phyloP scores from a whole-genome alignment of 2,329 filamentous ascomycete genomes.

The Fusarium lateritium region DNA sequence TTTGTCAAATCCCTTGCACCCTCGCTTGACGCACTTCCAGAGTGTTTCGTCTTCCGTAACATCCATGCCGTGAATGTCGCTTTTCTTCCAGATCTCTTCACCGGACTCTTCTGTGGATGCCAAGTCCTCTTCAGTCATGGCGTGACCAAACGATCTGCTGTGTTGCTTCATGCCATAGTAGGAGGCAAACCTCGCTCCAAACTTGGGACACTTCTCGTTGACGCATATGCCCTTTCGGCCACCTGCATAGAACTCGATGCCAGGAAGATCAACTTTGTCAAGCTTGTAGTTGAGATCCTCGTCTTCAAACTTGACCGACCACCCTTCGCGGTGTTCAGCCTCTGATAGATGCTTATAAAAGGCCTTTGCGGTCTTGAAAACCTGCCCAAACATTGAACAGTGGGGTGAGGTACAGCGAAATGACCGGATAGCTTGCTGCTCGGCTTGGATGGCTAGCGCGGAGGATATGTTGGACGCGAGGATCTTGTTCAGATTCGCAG shows the following conservation, averaged over 20 bases:
- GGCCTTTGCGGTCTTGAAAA: constrained; percentile 9
- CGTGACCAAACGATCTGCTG: constrained; percentile 15
- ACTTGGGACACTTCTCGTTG: constrained; percentile 24
- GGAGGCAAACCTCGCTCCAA: constrained; percentile 3
- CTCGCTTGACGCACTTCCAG: constrained; percentile 32
- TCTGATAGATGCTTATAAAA: constrained; percentile 33
- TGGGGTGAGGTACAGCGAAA: constrained; percentile 30
- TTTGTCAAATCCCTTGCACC: constrained; percentile 21
- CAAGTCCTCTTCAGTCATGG: constrained; percentile 1
- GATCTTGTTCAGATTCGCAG: constrained; percentile 14
- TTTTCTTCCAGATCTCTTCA: constrained; percentile 19
- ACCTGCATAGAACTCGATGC: constrained; percentile 11
- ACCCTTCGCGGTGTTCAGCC: constrained; percentile 13
- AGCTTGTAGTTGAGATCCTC: neutral
- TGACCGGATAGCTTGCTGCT: constrained; percentile 40
- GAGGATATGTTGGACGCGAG: constrained; percentile 5
- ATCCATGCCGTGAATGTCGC: constrained; percentile 21
- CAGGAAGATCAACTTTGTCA: neutral
- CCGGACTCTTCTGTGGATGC: neutral
- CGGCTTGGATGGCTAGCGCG: constrained; percentile 1
- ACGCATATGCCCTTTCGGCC: constrained; percentile 11
- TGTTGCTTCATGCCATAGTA: constrained; percentile 16
- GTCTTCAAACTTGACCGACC: neutral
- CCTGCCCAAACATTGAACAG: constrained; percentile 26
- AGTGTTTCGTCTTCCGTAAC: neutral